Evolutionary conservation across 768 basidiomycete genomes (phyloP).

Genomic region (Lepiota brunneoincarnata): DNA sequence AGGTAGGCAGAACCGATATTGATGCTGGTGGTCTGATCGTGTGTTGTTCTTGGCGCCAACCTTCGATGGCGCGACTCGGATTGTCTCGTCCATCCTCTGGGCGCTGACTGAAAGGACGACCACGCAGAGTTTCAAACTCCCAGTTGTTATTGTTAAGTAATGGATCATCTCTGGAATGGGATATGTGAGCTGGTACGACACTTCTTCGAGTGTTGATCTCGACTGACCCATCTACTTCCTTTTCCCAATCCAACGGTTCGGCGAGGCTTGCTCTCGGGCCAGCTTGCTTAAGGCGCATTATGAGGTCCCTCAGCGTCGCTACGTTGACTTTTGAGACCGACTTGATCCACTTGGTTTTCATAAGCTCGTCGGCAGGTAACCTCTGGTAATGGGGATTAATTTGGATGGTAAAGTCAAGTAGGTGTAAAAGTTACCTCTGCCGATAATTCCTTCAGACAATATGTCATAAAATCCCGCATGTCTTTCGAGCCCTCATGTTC

Average conservation of each 20-base stretch:
- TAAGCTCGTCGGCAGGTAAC: constrained; percentile 83
- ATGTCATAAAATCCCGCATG: constrained; percentile 84
- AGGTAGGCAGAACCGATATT: constrained; percentile 62
- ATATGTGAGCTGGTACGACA: neutral
- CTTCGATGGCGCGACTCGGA: constrained; percentile 24
- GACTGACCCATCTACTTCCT: constrained; percentile 47
- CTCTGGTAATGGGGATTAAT: constrained; percentile 49
- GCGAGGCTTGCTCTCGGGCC: constrained; percentile 79
- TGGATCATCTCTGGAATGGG: constrained; percentile 10
- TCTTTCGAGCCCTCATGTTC: constrained; percentile 82
- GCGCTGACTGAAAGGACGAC: constrained; percentile 20
- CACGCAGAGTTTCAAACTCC: constrained; percentile 77
- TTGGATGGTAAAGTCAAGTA: neutral
- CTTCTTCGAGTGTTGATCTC: neutral
- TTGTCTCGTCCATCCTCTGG: constrained; percentile 18
- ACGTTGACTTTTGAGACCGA: constrained; percentile 63
- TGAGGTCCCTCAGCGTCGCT: constrained; percentile 73
- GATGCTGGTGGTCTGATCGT: constrained; percentile 50
- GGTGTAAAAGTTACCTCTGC: constrained; percentile 52
- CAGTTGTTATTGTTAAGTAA: constrained; percentile 45
- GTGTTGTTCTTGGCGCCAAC: constrained; percentile 2
- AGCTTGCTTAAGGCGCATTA: constrained; percentile 72
- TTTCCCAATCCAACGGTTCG: constrained; percentile 70
- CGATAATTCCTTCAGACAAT: constrained; percentile 80
- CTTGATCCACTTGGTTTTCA: constrained; percentile 90